Conservation (phyloP, 129 eudicot genomes). For the Artemisia argyi region DNA sequence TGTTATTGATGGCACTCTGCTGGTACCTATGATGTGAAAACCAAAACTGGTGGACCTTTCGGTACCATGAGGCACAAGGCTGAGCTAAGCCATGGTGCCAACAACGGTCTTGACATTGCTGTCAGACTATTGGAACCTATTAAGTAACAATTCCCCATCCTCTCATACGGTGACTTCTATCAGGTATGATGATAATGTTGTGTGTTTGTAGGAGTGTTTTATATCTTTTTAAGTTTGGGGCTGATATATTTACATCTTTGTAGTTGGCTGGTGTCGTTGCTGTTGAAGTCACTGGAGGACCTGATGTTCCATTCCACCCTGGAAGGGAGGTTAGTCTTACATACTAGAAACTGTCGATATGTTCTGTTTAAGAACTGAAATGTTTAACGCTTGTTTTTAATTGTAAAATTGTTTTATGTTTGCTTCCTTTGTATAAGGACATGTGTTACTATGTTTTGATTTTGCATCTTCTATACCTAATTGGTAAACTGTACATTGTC, state of each 20-base stretch:
- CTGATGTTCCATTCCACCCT: slow-evolving; percentile 84
- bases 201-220: not conserved
- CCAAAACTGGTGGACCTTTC: slow-evolving; percentile 87
- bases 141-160: slow-evolving; percentile 64
- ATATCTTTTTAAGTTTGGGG: not conserved
- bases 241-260: not conserved
- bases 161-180: slow-evolving; percentile 77
- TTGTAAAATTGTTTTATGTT: too few species aligned
- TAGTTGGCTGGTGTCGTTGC: slow-evolving; percentile 93
- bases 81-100: slow-evolving; percentile 71
- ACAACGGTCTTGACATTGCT: slow-evolving; percentile 84
- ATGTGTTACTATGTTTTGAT: not conserved
- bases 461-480: not conserved
- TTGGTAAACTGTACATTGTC: slow-evolving; percentile 2
- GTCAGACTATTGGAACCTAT: slow-evolving; percentile 74
- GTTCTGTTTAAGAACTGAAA: not conserved
- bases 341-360: too few species aligned
- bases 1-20: slow-evolving; percentile 88
- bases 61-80: slow-evolving; percentile 64
- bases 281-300: slow-evolving; percentile 88
- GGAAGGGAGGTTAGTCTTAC: slow-evolving; percentile 67
- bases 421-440: too few species aligned
- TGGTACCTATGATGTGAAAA: slow-evolving; percentile 66
- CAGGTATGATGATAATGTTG: slow-evolving; percentile 43
- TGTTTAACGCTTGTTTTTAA: not conserved